Evolutionary conservation across 345 rosid genomes (phyloP).

Genomic region (Turritis glabra): DNA sequence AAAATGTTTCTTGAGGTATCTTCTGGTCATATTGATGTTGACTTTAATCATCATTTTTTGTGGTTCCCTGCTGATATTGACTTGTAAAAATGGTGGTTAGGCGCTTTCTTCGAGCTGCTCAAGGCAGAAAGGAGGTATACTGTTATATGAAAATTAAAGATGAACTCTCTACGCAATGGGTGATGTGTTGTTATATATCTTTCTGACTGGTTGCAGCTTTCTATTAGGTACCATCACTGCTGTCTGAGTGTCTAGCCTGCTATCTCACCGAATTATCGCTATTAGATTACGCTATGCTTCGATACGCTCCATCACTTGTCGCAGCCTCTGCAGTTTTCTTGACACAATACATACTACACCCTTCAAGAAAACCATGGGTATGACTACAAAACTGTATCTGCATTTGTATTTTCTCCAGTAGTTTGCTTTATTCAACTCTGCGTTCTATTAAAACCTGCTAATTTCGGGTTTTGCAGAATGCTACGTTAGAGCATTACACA

Average conservation of each 20-base stretch:
- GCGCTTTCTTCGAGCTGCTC: conserved; percentile 88
- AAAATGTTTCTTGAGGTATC: conserved; percentile 84
- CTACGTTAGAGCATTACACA: conserved; percentile 87
- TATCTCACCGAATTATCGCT: conserved; percentile 78
- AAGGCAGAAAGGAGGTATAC: conserved; percentile 73
- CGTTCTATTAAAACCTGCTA: neutral
- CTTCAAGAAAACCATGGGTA: conserved; percentile 92
- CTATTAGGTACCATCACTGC: conserved; percentile 62
- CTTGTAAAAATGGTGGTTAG: conserved; percentile 44
- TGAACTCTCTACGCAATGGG: neutral
- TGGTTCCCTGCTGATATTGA: conserved; percentile 12
- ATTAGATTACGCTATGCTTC: conserved; percentile 75
- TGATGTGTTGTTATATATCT: conserved; percentile 2
- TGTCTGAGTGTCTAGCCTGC: conserved; percentile 79
- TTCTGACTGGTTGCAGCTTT: neutral
- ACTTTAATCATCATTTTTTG: neutral
- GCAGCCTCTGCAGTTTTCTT: conserved; percentile 94
- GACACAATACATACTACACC: conserved; percentile 65
- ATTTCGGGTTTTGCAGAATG: conserved; percentile 48
- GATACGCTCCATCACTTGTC: conserved; percentile 69
- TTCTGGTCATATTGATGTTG: neutral
- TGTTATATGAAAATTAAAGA: neutral
- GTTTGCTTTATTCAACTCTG: neutral
- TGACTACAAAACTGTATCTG: conserved; percentile 1
- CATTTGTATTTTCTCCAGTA: neutral